Percentiles rank a stretch among this genome's conserved stretches.
These are phyloP conservation scores for Brassica nigra DNA, from an alignment of 345 rosid species.

Conservation along the genomic window DNA sequence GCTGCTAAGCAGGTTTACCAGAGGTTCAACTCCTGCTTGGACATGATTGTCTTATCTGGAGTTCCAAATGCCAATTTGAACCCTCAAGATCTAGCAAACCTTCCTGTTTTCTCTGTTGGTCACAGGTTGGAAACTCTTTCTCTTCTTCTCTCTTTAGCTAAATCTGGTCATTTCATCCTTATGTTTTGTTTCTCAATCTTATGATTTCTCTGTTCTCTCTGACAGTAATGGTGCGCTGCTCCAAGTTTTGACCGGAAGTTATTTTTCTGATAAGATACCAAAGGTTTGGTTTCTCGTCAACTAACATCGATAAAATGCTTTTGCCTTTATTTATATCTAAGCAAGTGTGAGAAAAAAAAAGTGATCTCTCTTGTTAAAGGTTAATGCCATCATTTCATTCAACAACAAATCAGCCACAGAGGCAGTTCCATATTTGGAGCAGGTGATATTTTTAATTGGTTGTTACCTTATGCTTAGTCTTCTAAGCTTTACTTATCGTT, in stretches of 20 bases:
- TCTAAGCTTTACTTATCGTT: neutral
- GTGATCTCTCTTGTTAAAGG: constrained; percentile 65
- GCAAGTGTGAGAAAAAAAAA: constrained; percentile 49
- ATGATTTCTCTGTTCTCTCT: neutral
- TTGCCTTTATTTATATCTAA: constrained; percentile 23
- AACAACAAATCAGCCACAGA: constrained; percentile 96
- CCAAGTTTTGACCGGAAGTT: constrained; percentile 85
- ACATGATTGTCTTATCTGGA: constrained; percentile 57
- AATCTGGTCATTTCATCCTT: neutral
- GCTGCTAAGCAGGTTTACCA: constrained; percentile 72
- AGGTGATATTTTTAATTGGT: constrained; percentile 49
- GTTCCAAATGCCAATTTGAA: constrained; percentile 55
- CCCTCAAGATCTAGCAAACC: constrained; percentile 58
- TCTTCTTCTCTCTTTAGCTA: neutral
- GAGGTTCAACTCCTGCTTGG: constrained; percentile 77
- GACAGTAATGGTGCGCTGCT: constrained; percentile 77
- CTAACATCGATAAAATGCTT: neutral
- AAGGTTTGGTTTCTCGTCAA: constrained; percentile 57
- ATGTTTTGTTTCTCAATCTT: neutral
- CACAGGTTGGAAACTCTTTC: constrained; percentile 58
- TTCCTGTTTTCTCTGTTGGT: constrained; percentile 82
- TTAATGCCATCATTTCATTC: constrained; percentile 87
- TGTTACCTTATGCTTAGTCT: neutral
- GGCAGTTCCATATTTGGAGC: constrained; percentile 97
- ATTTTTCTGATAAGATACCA: constrained; percentile 82